Percentiles rank a stretch among this genome's conserved stretches.
phyloP scores from a whole-genome alignment of 2,329 filamentous ascomycete genomes.

The Tolypocladium pustulatum region DNA sequence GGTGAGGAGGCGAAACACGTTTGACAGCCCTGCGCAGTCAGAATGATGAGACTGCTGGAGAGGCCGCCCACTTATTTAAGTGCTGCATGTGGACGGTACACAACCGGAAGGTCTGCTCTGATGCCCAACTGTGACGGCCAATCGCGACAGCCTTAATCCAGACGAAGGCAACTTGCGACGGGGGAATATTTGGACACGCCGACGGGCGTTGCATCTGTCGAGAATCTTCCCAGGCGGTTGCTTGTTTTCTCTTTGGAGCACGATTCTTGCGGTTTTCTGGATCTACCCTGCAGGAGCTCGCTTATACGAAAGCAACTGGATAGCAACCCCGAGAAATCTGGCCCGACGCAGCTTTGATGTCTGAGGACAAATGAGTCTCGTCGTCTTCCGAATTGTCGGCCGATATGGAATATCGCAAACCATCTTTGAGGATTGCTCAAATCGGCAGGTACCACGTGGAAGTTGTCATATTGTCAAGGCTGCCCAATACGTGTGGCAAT shows the following conservation, averaged over 20 bases:
- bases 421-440: not conserved
- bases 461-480: not conserved
- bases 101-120: not conserved
- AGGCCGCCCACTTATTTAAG: not conserved
- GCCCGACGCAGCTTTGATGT: not conserved
- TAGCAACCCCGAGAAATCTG: not conserved
- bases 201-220: not conserved
- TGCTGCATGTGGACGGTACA: not conserved
- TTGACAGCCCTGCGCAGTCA: not conserved
- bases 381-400: not conserved
- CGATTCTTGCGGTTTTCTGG: not conserved
- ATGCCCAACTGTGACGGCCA: not conserved
- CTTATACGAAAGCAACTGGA: not conserved
- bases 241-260: not conserved
- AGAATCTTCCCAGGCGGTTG: too few species aligned
- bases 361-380: not conserved
- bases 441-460: not conserved
- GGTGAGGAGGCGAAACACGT: not conserved
- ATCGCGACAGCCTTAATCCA: not conserved
- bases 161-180: not conserved
- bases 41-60: not conserved
- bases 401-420: not conserved
- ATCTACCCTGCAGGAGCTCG: not conserved
- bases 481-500: not conserved
- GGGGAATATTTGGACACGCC: not conserved